Base-by-base conservation (phyloP, 805 yeast species). In the Candida yuanshanica region DNA sequence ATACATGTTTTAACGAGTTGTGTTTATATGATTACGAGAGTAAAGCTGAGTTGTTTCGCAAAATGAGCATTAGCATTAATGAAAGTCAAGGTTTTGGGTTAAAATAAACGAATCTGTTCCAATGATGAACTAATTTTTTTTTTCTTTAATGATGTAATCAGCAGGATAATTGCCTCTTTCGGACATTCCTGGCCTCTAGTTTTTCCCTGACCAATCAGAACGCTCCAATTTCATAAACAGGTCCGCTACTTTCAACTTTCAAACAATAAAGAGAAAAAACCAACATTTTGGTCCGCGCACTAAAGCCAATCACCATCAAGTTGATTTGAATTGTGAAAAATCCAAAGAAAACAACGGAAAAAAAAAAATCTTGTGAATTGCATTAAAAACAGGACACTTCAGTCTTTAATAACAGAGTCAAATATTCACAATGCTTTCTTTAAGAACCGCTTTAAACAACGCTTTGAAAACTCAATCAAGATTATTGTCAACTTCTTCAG, bases 1-100 rank as follows among this genome's bases (percentile, higher is more conserved):
- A 91, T 57, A 93, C 98, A 0, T 91, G 99, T 53, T 91, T 93
- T 66, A 93, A 91, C 57, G 96, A 91, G 65, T 58, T 91, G 20
- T 83, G 91, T 41, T 50, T 93, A 6, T 83, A 79, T 60, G 79
- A 79, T 27, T 91, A 91, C 59, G 50, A 62, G 12, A 56, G 74
- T 6, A 65, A 67, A 44, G 75, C 72, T n/a, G 77, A 75, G 46
- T 64, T 93, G 39, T 59, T 64, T 34, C 40, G 55, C 2, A 90
- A 86, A 60, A 60, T 91, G 43, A 56, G 65, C n/a, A 55, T 70
- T 48, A 96, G 97, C 0, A 73, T 91, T 16, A 64, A 72, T 35
- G 95, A 83, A 56, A 80, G 89, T 46, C 83, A 85, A 46, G 98
- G 96, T 1, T 93, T 91, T 68, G 96, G 93, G 0, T 68, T 86